Percentiles rank a stretch among this genome's conserved stretches.
Conservation (phyloP, 805 yeast genomes). For the Spathaspora arborariae region DNA sequence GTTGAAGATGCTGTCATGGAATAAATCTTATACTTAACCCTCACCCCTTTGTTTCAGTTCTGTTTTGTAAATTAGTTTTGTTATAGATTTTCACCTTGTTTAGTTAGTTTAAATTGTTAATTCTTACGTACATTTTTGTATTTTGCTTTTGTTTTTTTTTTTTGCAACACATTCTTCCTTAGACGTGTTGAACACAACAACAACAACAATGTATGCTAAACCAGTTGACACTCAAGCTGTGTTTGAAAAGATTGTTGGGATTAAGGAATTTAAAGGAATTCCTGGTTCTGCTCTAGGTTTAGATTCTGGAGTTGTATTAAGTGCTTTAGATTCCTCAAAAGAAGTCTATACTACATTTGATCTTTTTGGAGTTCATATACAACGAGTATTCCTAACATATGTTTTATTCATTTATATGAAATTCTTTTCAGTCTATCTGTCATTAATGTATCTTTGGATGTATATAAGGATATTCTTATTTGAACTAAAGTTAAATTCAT, state of each 20-base stretch:
- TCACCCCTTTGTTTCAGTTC: not conserved
- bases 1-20: slow-evolving; percentile 12
- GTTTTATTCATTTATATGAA: slow-evolving; percentile 5
- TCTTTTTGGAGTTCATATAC: slow-evolving; percentile 16
- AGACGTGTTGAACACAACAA: not conserved
- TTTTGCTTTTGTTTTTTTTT: not conserved
- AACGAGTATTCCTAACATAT: slow-evolving; percentile 11
- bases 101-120: not conserved
- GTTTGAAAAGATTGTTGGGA: slow-evolving; percentile 1
- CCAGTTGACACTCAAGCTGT: not conserved
- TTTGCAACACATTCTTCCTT: slow-evolving; percentile 1
- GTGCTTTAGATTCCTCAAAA: slow-evolving; percentile 12
- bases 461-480: slow-evolving; percentile 4
- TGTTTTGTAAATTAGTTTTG: slow-evolving; percentile 1
- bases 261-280: slow-evolving; percentile 9
- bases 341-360: slow-evolving; percentile 14
- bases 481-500: slow-evolving; percentile 6
- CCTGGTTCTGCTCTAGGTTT: slow-evolving; percentile 13
- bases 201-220: slow-evolving; percentile 2
- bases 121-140: not conserved
- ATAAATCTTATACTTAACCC: not conserved
- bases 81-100: slow-evolving; percentile 1
- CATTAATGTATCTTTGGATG: slow-evolving; percentile 1
- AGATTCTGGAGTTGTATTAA: slow-evolving; percentile 8
- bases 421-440: not conserved